These are phyloP conservation scores for Corymbia citriodora DNA, from an alignment of 441 rosid genomes.

Conservation along the genomic window DNA sequence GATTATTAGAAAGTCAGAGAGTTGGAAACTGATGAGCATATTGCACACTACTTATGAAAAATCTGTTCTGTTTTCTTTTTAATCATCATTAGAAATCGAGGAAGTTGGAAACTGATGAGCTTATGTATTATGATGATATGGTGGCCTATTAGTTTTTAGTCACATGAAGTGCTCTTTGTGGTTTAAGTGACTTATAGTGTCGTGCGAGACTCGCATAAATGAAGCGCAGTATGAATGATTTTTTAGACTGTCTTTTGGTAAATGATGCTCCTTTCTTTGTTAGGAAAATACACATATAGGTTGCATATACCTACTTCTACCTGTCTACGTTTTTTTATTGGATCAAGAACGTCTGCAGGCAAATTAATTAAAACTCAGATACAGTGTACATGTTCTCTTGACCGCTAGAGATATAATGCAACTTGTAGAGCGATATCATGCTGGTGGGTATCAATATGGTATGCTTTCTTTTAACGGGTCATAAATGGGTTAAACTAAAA, in stretches of 20 bases:
- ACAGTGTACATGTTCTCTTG: background rate
- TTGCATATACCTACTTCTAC: background rate
- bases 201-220: background rate
- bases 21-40: background rate
- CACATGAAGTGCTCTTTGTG: background rate
- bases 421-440: background rate
- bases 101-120: background rate
- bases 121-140: background rate
- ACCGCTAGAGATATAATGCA: background rate
- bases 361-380: background rate
- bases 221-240: background rate
- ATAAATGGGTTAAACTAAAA: no score
- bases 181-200: background rate
- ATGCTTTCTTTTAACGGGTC: no score
- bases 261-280: background rate
- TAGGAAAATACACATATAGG: background rate
- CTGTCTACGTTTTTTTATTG: background rate
- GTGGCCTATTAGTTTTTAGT: background rate
- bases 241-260: background rate
- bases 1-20: background rate
- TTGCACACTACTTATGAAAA: background rate
- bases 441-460: background rate
- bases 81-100: background rate
- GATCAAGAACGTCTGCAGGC: background rate
- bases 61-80: background rate